Conservation (phyloP, 495 filamentous ascomycete species). For the Aspergillus homomorphus region DNA sequence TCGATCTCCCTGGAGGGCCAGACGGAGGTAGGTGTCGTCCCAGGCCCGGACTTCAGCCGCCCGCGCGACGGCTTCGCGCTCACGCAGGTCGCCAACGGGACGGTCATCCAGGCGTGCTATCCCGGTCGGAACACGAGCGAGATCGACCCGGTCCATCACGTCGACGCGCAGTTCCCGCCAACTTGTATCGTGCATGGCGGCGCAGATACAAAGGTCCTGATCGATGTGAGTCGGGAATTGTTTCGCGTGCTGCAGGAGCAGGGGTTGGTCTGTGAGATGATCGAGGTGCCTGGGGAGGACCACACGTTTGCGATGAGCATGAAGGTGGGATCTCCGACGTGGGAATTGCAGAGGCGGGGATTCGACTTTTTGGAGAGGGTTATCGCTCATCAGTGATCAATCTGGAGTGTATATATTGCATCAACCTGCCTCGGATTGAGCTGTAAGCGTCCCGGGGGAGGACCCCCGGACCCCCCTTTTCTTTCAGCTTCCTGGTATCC, state of each 20-base stretch:
- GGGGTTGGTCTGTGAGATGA: conserved; percentile 31
- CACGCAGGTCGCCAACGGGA: conserved; percentile 34
- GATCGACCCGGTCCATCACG: conserved; percentile 29
- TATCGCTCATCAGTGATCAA: conserved; percentile 10
- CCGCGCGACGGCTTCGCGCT: conserved; percentile 37
- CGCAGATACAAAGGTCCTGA: conserved; percentile 28
- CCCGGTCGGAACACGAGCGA: conserved; percentile 13
- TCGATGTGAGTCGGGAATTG: conserved; percentile 28
- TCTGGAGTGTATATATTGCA: too few relatives aligned
- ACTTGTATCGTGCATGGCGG: conserved; percentile 34
- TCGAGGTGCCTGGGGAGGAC: conserved; percentile 33
- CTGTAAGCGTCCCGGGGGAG: too few relatives aligned
- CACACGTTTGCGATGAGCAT: conserved; percentile 39
- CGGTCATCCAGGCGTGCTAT: conserved; percentile 26
- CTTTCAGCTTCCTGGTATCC: too few relatives aligned
- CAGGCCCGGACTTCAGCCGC: conserved; percentile 29
- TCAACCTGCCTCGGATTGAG: too few relatives aligned
- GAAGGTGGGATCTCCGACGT: conserved; percentile 33
- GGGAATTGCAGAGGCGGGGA: conserved; percentile 34
- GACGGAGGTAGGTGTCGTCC: conserved; percentile 17
- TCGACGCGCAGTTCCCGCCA: conserved; percentile 24
- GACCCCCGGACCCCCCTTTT: too few relatives aligned
- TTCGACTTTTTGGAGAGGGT: conserved; percentile 37
- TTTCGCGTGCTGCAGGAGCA: conserved; percentile 16
- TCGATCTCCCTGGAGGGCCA: conserved; percentile 36